Base-by-base conservation (phyloP, 495 filamentous ascomycete genomes). In the Sporormia fimetaria region DNA sequence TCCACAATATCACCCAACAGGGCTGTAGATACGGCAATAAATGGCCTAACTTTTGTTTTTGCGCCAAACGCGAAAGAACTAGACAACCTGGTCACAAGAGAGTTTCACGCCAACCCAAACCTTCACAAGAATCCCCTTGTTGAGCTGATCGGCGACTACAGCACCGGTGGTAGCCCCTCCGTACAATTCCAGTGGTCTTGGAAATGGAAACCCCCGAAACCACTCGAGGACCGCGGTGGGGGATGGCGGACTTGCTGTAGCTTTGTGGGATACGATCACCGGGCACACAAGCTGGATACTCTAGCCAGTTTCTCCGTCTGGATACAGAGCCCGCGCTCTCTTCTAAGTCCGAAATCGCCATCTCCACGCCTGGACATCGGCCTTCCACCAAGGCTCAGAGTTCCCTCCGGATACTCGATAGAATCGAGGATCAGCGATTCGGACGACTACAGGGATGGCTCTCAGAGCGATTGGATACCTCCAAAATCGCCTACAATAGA, bases 41-140 rank as follows among this genome's bases (percentile, higher is more conserved):
- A 81, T 37, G 87, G 87, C 24, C 71, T 98, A 4, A 98, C 90
- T 5, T 95, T 86, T 62, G 80, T 88, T 28, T 87, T 86, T 57
- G 88, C 81, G 21, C 81, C 88, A 2, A 92, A 74, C 47, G 62
- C 75, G 7, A 80, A 76, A 58, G 90, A 95, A 44, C 71, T 98
- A 9, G 90, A 95, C 54, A 95, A 90, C 49, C 67, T 98, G 18
- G 79, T 95, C 30, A 95, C 85, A 15, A 69, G 86, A 47, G 90
- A 98, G 59, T 95, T 98, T 55, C 85, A 96, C 47, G 86, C 88
- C 21, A 87, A 98, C 51, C 90, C 92, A 0, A 98, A 98, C 58
- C 65, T 98, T 21, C 90, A 98, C 65, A 94, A 94, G 57, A 95
- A 96, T 51, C 74, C 86, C 17, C 95, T 94, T 60, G 90, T 98